These are phyloP conservation scores for Magnusiomyces suaveolens DNA, from an alignment of 1,139 yeast species.

Conservation along the genomic window DNA sequence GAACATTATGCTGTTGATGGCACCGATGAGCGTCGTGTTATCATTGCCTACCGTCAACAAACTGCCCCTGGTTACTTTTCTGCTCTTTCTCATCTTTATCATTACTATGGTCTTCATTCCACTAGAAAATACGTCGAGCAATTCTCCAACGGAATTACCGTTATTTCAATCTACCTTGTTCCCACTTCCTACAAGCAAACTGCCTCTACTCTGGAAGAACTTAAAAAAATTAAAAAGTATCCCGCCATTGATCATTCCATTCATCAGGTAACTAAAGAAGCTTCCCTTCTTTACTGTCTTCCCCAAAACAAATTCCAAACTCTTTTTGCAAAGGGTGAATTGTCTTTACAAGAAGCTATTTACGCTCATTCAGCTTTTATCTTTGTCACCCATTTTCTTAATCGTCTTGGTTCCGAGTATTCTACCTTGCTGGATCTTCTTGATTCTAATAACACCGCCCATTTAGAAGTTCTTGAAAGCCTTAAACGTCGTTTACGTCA, in stretches of 20 bases:
- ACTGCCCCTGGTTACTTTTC: conserved; percentile 82
- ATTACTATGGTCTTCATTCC: conserved; percentile 76
- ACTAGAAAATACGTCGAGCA: conserved; percentile 92
- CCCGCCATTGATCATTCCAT: conserved; percentile 60
- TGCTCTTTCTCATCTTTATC: conserved; percentile 79
- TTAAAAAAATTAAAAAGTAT: conserved; percentile 32
- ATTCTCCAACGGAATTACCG: conserved; percentile 78
- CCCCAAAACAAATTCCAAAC: conserved; percentile 79
- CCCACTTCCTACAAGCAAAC: conserved; percentile 38
- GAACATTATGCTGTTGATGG: conserved; percentile 76
- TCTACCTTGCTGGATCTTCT: conserved; percentile 56
- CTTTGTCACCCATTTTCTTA: conserved; percentile 87
- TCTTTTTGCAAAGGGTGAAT: conserved; percentile 62
- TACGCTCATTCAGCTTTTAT: conserved; percentile 92
- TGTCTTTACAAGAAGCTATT: conserved; percentile 87
- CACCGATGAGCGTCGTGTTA: conserved; percentile 69
- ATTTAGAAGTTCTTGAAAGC: conserved; percentile 62
- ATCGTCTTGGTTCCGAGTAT: conserved; percentile 88
- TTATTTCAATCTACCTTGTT: conserved; percentile 76
- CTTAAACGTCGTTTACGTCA: conserved; percentile 85
- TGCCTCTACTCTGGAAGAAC: conserved; percentile 29
- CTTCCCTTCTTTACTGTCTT: conserved; percentile 80
- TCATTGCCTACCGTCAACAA: conserved; percentile 80
- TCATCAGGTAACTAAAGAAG: conserved; percentile 88
- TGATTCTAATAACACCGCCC: conserved; percentile 51